phyloP scores from a whole-genome alignment of 768 basidiomycete genomes.

The Lyophyllum shimeji region DNA sequence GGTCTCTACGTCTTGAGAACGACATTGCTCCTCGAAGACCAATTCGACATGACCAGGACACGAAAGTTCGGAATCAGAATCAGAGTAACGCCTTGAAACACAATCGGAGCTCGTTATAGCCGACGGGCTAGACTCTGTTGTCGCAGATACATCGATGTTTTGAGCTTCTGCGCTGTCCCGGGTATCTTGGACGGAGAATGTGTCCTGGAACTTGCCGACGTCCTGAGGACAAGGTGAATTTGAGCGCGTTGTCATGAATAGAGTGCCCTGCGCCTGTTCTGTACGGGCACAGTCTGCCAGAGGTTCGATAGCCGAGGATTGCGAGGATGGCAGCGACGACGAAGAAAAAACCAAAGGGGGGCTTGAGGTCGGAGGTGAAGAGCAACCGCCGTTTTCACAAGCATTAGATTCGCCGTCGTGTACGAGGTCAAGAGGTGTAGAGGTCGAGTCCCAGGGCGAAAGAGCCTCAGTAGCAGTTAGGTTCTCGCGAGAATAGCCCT shows the following conservation, averaged over 20 bases:
- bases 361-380: slow-evolving; percentile 46
- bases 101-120: not conserved
- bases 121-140: not conserved
- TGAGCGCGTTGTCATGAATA: not conserved
- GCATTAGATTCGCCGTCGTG: not conserved
- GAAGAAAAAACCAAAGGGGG: slow-evolving; percentile 43
- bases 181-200: not conserved
- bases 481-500: not conserved
- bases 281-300: not conserved
- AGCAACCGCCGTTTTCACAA: not conserved
- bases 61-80: not conserved
- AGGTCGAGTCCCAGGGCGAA: not conserved
- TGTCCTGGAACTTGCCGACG: not conserved
- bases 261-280: slow-evolving; percentile 4
- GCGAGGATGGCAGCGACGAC: slow-evolving; percentile 37
- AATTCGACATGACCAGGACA: not conserved
- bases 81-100: not conserved
- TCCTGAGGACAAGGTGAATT: not conserved
- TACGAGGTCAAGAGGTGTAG: not conserved
- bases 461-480: not conserved
- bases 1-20: not conserved
- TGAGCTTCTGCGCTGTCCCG: not conserved
- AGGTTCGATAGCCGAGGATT: slow-evolving; percentile 15
- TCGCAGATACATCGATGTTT: not conserved
- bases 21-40: not conserved